phyloP scores from a whole-genome alignment of 164 flowering plant species.

The Nymphaea thermarum region DNA sequence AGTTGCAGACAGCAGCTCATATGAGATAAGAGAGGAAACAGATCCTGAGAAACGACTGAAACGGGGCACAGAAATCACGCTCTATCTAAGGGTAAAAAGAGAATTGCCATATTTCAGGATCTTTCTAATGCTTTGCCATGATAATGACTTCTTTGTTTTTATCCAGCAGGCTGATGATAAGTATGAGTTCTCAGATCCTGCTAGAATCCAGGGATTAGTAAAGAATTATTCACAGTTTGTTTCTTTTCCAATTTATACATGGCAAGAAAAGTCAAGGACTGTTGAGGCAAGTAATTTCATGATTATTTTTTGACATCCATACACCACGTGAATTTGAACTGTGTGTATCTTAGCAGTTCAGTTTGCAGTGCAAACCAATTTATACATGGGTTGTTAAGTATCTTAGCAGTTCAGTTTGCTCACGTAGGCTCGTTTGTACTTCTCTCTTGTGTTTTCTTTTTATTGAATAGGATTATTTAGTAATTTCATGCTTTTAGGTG shows the following conservation, averaged over 20 bases:
- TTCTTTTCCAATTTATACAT: constrained; percentile 93
- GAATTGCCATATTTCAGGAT: too few species aligned
- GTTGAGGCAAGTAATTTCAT: constrained; percentile 50
- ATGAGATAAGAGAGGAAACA: constrained; percentile 76
- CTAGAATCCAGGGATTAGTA: constrained; percentile 68
- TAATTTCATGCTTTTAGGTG: background rate
- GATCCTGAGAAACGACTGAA: constrained; percentile 61
- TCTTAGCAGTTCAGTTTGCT: too few species aligned
- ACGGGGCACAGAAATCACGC: constrained; percentile 92
- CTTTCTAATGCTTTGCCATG: background rate
- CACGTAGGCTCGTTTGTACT: too few species aligned
- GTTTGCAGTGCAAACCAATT: too few species aligned
- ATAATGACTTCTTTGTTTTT: background rate
- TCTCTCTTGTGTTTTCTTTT: background rate
- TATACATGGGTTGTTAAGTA: too few species aligned
- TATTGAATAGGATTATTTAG: background rate
- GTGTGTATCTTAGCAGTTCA: too few species aligned
- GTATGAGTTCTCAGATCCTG: constrained; percentile 81
- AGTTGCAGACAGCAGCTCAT: constrained; percentile 80
- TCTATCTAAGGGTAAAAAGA: constrained; percentile 54
- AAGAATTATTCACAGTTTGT: constrained; percentile 97
- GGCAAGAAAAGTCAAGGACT: constrained; percentile 95
- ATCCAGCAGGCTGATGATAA: constrained; percentile 78
- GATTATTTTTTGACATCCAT: too few species aligned
- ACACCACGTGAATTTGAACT: too few species aligned